A percentile compares a stretch with the other conserved stretches of the same genome.
Evolutionary conservation across 139 green algal genomes (phyloP).

Genomic region (Trebouxia sp.): DNA sequence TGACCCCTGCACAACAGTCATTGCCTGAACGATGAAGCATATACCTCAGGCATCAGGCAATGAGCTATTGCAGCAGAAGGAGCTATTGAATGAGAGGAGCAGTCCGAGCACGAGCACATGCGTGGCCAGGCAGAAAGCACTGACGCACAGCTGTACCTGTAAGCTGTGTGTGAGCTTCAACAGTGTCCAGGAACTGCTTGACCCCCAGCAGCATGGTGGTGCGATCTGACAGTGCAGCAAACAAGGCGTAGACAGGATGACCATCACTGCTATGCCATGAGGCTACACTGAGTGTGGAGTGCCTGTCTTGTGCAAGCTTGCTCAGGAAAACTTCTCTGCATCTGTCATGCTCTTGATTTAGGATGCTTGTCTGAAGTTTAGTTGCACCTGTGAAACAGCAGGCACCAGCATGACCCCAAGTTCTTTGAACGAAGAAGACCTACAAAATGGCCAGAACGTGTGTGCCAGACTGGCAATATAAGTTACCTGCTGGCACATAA

Average conservation of each 20-base stretch:
- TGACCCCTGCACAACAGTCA: background rate
- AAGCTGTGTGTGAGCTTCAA: background rate
- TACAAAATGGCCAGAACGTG: too few relatives aligned
- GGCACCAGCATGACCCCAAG: too few relatives aligned
- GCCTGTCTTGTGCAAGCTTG: background rate
- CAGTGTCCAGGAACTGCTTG: background rate
- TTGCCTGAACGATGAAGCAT: too few relatives aligned
- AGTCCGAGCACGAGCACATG: background rate
- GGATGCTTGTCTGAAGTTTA: slow-evolving; percentile 9
- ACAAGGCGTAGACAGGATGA: background rate
- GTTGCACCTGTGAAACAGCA: background rate
- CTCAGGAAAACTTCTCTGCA: background rate
- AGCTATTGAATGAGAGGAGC: too few relatives aligned
- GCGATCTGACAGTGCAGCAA: background rate
- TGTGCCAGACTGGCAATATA: too few relatives aligned
- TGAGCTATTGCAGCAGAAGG: too few relatives aligned
- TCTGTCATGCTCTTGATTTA: background rate
- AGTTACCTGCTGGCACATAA: slow-evolving; percentile 21
- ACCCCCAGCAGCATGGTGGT: background rate
- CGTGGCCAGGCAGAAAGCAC: background rate
- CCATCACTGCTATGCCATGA: background rate
- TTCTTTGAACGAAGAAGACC: too few relatives aligned
- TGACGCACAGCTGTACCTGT: background rate
- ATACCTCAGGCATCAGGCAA: too few relatives aligned
- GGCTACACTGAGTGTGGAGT: background rate